Evolutionary conservation across 106 monocot genomes (phyloP).

Genomic region (Posidonia australis): DNA sequence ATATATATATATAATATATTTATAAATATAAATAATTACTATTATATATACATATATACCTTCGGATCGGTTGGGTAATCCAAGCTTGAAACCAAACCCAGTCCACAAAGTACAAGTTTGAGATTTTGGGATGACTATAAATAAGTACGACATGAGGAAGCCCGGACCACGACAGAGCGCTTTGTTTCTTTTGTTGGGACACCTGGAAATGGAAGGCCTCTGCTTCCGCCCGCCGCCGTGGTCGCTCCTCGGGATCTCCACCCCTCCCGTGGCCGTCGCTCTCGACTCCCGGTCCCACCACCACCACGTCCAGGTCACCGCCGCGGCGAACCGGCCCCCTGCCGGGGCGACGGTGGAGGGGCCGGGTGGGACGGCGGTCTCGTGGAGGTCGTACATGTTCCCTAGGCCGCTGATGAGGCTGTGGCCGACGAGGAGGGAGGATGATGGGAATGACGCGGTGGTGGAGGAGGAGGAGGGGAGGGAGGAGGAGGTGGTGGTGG

Average conservation of each 20-base stretch:
- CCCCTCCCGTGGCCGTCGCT: constrained; percentile 1
- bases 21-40: too few species aligned
- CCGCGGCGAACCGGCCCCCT: neutral
- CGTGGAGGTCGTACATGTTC: too few species aligned
- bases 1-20: too few species aligned
- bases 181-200: too few species aligned
- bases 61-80: too few species aligned
- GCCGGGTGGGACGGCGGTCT: too few species aligned
- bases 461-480: constrained; percentile 8
- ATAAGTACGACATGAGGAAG: too few species aligned
- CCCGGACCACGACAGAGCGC: too few species aligned
- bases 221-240: constrained; percentile 5
- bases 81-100: too few species aligned
- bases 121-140: too few species aligned
- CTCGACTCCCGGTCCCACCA: neutral
- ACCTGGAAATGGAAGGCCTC: constrained; percentile 11
- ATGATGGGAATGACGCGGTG: constrained; percentile 2
- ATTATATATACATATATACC: too few species aligned
- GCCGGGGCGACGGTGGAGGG: neutral
- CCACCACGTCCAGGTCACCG: neutral
- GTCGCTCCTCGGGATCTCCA: constrained; percentile 9
- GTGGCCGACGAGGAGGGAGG: constrained; percentile 13
- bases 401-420: neutral
- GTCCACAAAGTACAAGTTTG: too few species aligned
- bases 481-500: neutral